Evolutionary conservation across 1,139 yeast genomes (phyloP).

Genomic region (Geotrichum aggregatum): DNA sequence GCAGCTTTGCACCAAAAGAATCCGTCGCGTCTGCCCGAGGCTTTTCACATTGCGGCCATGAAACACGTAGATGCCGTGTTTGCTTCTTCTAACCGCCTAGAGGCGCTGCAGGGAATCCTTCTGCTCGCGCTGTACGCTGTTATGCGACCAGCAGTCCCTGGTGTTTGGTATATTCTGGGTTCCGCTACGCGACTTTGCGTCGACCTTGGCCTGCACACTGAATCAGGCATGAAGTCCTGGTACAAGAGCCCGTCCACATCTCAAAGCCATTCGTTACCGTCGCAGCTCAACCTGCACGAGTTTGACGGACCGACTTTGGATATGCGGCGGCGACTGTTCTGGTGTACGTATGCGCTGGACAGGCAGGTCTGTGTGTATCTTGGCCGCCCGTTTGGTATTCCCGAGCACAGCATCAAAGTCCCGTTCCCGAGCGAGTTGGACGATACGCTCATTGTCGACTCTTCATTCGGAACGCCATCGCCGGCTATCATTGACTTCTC

Average conservation of each 20-base stretch:
- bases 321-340: constrained; percentile 70
- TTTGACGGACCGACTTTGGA: constrained; percentile 57
- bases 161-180: constrained; percentile 90
- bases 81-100: constrained; percentile 57
- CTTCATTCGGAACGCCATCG: constrained; percentile 20
- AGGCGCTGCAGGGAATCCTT: constrained; percentile 67
- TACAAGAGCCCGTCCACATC: constrained; percentile 16
- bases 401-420: constrained; percentile 61
- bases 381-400: constrained; percentile 70
- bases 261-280: constrained; percentile 13
- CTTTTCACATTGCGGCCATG: constrained; percentile 68
- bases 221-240: constrained; percentile 36
- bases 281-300: constrained; percentile 10
- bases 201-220: constrained; percentile 78
- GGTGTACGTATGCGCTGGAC: constrained; percentile 86
- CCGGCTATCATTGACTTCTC: constrained; percentile 29
- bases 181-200: constrained; percentile 74
- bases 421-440: constrained; percentile 71
- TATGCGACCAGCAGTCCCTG: constrained; percentile 56
- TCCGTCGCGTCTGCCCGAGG: constrained; percentile 62
- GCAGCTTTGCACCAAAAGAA: constrained; percentile 69
- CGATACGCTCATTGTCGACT: constrained; percentile 54
- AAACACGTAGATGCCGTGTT: constrained; percentile 57
- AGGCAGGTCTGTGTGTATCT: constrained; percentile 70
- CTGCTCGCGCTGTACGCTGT: constrained; percentile 64